A percentile compares a stretch with the other conserved stretches of the same genome.
Evolutionary conservation across 805 yeast genomes (phyloP).

Genomic region (Yamadazyma insecticola): DNA sequence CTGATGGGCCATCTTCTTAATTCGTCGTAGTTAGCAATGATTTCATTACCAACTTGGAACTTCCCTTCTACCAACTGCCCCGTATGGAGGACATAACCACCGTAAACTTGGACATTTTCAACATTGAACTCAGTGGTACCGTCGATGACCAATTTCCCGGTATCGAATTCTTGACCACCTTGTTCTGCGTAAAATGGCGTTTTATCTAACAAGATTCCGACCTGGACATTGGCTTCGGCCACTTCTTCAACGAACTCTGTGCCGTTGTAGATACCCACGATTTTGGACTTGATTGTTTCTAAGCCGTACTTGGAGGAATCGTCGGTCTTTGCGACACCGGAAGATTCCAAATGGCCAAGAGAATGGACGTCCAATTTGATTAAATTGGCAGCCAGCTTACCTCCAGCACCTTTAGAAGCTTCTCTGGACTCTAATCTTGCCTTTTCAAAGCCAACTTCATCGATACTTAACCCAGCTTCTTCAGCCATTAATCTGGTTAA

Average conservation of each 20-base stretch:
- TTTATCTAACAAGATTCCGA: conserved; percentile 80
- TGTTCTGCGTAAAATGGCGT: conserved; percentile 98
- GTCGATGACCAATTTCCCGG: conserved; percentile 88
- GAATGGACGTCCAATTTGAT: conserved; percentile 91
- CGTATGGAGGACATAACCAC: conserved; percentile 93
- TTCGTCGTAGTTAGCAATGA: conserved; percentile 87
- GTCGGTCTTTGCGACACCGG: conserved; percentile 72
- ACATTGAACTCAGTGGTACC: conserved; percentile 86
- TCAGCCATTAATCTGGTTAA: conserved; percentile 98
- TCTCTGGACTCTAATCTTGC: conserved; percentile 88
- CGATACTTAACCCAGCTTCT: conserved; percentile 90
- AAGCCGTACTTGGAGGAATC: conserved; percentile 74
- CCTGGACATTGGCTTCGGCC: conserved; percentile 38
- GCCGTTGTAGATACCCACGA: conserved; percentile 71
- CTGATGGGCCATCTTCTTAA: conserved; percentile 93
- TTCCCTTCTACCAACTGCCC: conserved; percentile 79
- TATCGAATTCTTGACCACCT: conserved; percentile 98
- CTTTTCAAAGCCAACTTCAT: conserved; percentile 85
- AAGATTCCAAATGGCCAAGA: conserved; percentile 62
- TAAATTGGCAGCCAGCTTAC: conserved; percentile 49
- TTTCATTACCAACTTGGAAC: conserved; percentile 60
- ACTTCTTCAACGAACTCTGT: conserved; percentile 51
- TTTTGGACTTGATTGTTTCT: conserved; percentile 62
- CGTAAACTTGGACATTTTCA: conserved; percentile 86
- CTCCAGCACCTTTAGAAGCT: conserved; percentile 88